Conservation (phyloP, 208 protist species). For the Balamuthia mandrillaris region DNA sequence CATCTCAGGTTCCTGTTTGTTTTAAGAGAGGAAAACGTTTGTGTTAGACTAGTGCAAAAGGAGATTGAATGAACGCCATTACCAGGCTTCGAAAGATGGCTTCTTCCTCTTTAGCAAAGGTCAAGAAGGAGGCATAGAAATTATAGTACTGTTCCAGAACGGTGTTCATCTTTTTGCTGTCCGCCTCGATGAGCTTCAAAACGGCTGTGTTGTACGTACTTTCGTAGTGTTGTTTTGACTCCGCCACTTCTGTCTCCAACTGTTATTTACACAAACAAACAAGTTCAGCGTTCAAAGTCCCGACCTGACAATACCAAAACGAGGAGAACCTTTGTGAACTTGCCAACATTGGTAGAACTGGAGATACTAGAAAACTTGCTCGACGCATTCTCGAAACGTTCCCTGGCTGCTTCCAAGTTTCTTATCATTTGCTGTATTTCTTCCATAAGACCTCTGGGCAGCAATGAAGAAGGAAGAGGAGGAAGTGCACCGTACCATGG, state of each 20-base stretch:
- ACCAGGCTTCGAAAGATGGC: background rate
- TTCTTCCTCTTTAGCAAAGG: background rate
- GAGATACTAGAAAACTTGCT: constrained; percentile 17
- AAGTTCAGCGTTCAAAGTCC: background rate
- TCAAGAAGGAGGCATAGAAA: background rate
- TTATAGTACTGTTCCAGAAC: background rate
- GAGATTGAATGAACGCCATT: background rate
- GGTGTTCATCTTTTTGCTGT: constrained; percentile 19
- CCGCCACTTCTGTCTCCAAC: constrained; percentile 22
- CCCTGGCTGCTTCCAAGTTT: constrained; percentile 1
- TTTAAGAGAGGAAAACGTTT: background rate
- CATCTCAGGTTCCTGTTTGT: background rate
- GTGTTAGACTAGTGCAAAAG: background rate
- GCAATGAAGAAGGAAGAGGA: no score
- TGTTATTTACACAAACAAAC: background rate
- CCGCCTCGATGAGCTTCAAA: constrained; percentile 16
- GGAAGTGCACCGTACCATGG: no score
- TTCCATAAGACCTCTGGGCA: no score
- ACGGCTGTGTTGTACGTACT: constrained; percentile 13
- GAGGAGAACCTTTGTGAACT: constrained; percentile 1
- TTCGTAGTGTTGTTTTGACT: constrained; percentile 29
- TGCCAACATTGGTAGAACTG: background rate
- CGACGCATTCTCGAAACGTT: background rate
- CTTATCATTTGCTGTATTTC: no score
- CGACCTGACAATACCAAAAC: no score